A percentile compares a stretch with the other conserved stretches of the same genome.
phyloP scores from a whole-genome alignment of 805 yeast genomes.

The Saturnispora gosingensis region DNA sequence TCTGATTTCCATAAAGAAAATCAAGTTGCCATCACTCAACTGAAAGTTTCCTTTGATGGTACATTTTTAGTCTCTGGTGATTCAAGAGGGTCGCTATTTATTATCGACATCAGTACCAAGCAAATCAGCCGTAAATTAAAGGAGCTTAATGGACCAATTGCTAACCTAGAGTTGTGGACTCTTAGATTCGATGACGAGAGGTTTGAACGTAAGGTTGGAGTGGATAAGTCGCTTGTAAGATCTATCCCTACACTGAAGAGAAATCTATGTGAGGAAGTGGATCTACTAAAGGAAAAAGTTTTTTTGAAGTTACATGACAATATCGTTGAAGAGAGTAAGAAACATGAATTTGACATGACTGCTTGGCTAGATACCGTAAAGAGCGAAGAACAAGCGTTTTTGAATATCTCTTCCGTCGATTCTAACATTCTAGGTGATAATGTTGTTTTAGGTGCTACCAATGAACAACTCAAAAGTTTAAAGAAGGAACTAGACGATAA shows the following conservation, averaged over 20 bases:
- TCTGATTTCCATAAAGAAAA: constrained; percentile 19
- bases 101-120: constrained; percentile 61
- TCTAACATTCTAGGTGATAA: constrained; percentile 21
- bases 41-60: constrained; percentile 67
- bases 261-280: constrained; percentile 35
- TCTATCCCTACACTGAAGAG: constrained; percentile 60
- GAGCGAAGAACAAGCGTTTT: constrained; percentile 44
- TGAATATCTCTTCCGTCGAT: constrained; percentile 31
- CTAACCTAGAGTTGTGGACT: constrained; percentile 19
- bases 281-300: constrained; percentile 36
- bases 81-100: constrained; percentile 52
- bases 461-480: constrained; percentile 4
- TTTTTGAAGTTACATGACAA: constrained; percentile 26
- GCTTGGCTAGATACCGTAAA: constrained; percentile 40
- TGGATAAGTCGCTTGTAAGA: constrained; percentile 27
- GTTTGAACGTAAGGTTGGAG: constrained; percentile 19
- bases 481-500: constrained; percentile 9
- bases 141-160: constrained; percentile 22
- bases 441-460: constrained; percentile 3
- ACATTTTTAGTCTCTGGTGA: constrained; percentile 68
- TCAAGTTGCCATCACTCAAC: constrained; percentile 37
- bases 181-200: constrained; percentile 12
- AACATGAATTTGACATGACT: constrained; percentile 32
- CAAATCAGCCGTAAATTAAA: constrained; percentile 56
- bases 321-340: constrained; percentile 10